Base-by-base conservation (phyloP, 2,329 filamentous ascomycete genomes). In the Huntiella savannae region DNA sequence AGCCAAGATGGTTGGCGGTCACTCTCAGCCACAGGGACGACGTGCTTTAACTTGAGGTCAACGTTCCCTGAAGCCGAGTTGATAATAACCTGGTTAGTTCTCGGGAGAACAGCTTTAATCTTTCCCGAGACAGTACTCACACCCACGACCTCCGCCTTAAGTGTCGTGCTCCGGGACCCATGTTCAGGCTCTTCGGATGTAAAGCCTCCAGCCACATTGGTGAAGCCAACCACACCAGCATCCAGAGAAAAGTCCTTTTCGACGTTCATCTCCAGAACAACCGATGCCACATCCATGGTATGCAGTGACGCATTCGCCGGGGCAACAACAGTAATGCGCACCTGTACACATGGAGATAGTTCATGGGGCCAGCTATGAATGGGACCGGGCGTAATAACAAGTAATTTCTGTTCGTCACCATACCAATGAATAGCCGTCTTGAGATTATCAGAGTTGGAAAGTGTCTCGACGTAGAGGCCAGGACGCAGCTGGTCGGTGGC, bases 21-120 rank as follows among this genome's bases (percentile, higher is more conserved):
- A 5, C 13, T 11, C 6, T 13, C 13, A 17, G 13, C n/a, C 10
- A 5, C 7, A 2, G 40, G 32, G 4, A 13, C 12, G 13, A 34
- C 40, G 4, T 32, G 28, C 28, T 17, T 34, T 5, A 43, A n/a
- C 11, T 35, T 17, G 5, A 43, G 11, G 8, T 43, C 32, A 3
- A 43, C 40, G 6, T 19, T 22, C 5, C 40, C 40, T 8, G 40
- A 43, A 12, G 40, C 40, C 11, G 40, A 43, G 40, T 15, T 43
- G 19, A 43, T 13, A 13, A 33, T 43, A 5, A 43, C n/a, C 4
- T 17, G 22, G 15, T 33, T 33, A 10, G 40, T 43, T 15, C 40
- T 13, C 8, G 40, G 40, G n/a, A 43, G 5, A 3, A 17, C 32
- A 10, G 28, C 40, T 11, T 5, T 19, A 12, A 43, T 43, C 2